phyloP scores from a whole-genome alignment of 2,329 filamentous ascomycete genomes.

The Phyllosticta capitalensis region DNA sequence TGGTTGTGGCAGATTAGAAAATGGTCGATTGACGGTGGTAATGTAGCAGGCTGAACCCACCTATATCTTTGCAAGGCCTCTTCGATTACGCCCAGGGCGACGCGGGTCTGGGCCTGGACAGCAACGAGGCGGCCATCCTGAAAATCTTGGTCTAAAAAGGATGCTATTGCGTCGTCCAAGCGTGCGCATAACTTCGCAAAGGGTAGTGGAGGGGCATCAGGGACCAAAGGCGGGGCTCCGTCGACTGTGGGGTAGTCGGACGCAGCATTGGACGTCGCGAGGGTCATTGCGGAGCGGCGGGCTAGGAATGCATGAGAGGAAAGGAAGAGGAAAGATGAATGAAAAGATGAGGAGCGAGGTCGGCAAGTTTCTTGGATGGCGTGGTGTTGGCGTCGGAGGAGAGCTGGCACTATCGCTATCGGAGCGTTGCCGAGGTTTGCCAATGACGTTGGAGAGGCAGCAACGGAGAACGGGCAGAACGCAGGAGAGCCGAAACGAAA shows the following conservation, averaged over 20 bases:
- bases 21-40: constrained; percentile 1
- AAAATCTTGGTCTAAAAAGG: constrained; percentile 55
- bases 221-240: constrained; percentile 17
- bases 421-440: neutral
- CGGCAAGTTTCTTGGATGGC: neutral
- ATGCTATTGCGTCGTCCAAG: constrained; percentile 51
- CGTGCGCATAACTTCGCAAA: constrained; percentile 37
- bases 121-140: constrained; percentile 39
- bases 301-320: neutral
- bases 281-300: constrained; percentile 22
- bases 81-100: constrained; percentile 63
- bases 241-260: neutral
- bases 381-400: too few species aligned
- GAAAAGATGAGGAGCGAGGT: neutral
- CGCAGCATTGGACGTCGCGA: constrained; percentile 28
- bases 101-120: constrained; percentile 65
- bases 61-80: constrained; percentile 67
- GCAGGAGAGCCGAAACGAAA: neutral
- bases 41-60: constrained; percentile 37
- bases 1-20: constrained; percentile 1
- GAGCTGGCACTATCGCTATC: neutral
- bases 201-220: constrained; percentile 36
- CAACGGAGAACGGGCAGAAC: too few species aligned
- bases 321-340: neutral
- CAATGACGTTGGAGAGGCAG: neutral